Evolutionary conservation across 2,329 filamentous ascomycete genomes (phyloP).

Genomic region (Immersiporthe knoxdaviesiana): DNA sequence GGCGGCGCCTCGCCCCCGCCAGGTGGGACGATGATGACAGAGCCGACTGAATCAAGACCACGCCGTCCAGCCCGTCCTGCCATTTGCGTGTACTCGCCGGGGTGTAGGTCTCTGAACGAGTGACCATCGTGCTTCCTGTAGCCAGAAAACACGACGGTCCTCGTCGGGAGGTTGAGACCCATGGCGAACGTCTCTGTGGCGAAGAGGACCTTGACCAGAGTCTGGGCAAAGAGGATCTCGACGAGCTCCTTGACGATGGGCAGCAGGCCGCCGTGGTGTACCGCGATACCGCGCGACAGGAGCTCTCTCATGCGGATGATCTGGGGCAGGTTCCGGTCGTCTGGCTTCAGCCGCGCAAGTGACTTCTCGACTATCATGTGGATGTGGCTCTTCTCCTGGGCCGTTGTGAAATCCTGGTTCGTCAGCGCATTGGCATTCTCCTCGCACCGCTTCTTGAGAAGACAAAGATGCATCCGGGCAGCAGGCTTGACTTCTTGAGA

Average conservation of each 20-base stretch:
- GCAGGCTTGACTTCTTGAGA: conserved; percentile 80
- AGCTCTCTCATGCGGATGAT: conserved; percentile 87
- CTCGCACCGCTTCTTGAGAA: conserved; percentile 97
- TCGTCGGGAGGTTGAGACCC: conserved; percentile 92
- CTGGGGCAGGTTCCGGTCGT: conserved; percentile 88
- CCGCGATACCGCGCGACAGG: conserved; percentile 85
- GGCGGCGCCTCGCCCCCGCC: conserved; percentile 87
- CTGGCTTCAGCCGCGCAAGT: conserved; percentile 84
- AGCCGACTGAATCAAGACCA: conserved; percentile 89
- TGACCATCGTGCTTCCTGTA: conserved; percentile 96
- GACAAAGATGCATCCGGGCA: conserved; percentile 96
- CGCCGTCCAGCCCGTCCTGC: conserved; percentile 90
- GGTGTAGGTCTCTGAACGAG: conserved; percentile 84
- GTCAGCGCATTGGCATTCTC: conserved; percentile 95
- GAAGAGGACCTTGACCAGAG: conserved; percentile 94
- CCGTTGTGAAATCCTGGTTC: conserved; percentile 93
- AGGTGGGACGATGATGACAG: conserved; percentile 88
- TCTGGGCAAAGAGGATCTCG: conserved; percentile 93
- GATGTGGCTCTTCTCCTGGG: conserved; percentile 91
- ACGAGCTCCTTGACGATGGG: conserved; percentile 98
- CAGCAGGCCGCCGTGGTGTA: conserved; percentile 91
- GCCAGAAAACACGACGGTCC: conserved; percentile 96
- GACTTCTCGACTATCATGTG: conserved; percentile 98
- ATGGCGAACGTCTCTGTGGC: conserved; percentile 99
- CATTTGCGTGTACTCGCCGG: conserved; percentile 99